phyloP scores from a whole-genome alignment of 2,329 filamentous ascomycete genomes.

The Mycosphaerella sp. region DNA sequence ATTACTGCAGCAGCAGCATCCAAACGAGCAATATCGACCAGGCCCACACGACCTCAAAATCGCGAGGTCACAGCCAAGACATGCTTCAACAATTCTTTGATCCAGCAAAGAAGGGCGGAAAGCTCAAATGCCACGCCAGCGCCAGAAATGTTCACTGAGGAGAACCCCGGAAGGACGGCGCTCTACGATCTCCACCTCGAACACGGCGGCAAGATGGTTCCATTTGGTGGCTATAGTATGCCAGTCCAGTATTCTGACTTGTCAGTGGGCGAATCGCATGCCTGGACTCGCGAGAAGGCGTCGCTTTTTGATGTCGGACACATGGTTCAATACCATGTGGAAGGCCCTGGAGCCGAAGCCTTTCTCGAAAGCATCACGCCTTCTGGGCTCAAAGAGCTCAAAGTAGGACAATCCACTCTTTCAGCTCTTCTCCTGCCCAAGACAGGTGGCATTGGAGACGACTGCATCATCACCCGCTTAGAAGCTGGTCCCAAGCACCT shows the following conservation, averaged over 20 bases:
- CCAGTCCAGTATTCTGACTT: slow-evolving; percentile 79
- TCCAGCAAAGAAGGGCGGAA: slow-evolving; percentile 23
- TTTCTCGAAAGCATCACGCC: slow-evolving; percentile 85
- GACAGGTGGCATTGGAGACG: slow-evolving; percentile 89
- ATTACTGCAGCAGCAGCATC: not conserved
- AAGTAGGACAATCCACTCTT: slow-evolving; percentile 66
- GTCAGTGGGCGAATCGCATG: slow-evolving; percentile 76
- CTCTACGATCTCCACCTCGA: slow-evolving; percentile 73
- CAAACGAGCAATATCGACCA: slow-evolving; percentile 8
- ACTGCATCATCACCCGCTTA: slow-evolving; percentile 84
- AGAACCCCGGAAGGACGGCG: slow-evolving; percentile 49
- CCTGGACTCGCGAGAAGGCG: slow-evolving; percentile 79
- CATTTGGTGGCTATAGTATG: slow-evolving; percentile 92
- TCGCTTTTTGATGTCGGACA: slow-evolving; percentile 95
- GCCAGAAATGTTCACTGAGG: slow-evolving; percentile 30
- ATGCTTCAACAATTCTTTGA: slow-evolving; percentile 18
- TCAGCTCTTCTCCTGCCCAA: slow-evolving; percentile 74
- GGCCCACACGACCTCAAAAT: slow-evolving; percentile 4
- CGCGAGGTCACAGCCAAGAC: slow-evolving; percentile 16
- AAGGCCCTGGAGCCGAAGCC: slow-evolving; percentile 68
- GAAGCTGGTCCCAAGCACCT: slow-evolving; percentile 44
- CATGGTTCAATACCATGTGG: slow-evolving; percentile 86
- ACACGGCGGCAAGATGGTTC: slow-evolving; percentile 85
- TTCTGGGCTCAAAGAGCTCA: slow-evolving; percentile 59
- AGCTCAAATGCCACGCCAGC: slow-evolving; percentile 28